These are phyloP conservation scores for Thalassiosira delicatula DNA, from an alignment of 352 stramenopile genomes.

Conservation along the genomic window DNA sequence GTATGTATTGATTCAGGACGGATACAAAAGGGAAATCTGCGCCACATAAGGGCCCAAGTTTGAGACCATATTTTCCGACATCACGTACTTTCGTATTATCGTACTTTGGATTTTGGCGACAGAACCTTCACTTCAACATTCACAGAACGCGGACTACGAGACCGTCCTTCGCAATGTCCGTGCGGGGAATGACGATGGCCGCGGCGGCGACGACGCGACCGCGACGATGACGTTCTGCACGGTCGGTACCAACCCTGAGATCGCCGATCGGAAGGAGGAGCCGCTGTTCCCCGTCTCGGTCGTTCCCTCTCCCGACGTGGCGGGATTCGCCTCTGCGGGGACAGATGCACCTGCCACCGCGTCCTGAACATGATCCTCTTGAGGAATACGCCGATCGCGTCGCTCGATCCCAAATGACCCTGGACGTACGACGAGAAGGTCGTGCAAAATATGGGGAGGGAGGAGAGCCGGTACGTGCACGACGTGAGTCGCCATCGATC, in stretches of 20 bases:
- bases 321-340: slow-evolving; percentile 42
- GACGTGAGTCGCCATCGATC: slow-evolving; percentile 50
- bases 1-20: too few species aligned
- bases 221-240: too few species aligned
- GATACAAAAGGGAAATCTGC: too few species aligned
- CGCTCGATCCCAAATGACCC: slow-evolving; percentile 50
- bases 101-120: too few species aligned
- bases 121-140: too few species aligned
- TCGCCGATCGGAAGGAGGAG: slow-evolving; percentile 57
- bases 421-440: slow-evolving; percentile 42
- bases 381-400: slow-evolving; percentile 12
- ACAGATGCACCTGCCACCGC: slow-evolving; percentile 71
- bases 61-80: too few species aligned
- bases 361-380: slow-evolving; percentile 73
- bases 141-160: too few species aligned
- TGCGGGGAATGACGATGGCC: too few species aligned
- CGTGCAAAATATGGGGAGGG: slow-evolving; percentile 53
- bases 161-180: too few species aligned
- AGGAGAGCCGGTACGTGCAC: slow-evolving; percentile 55
- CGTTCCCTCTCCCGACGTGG: slow-evolving; percentile 45
- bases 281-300: slow-evolving; percentile 61
- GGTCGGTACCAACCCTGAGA: slow-evolving; percentile 48
- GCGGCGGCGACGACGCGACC: too few species aligned
- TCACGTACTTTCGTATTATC: too few species aligned
- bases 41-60: too few species aligned